Percentiles rank a stretch among this genome's conserved stretches.
These are phyloP conservation scores for Acanthamoeba culbertsoni DNA, from an alignment of 208 protist genomes.

Conservation along the genomic window DNA sequence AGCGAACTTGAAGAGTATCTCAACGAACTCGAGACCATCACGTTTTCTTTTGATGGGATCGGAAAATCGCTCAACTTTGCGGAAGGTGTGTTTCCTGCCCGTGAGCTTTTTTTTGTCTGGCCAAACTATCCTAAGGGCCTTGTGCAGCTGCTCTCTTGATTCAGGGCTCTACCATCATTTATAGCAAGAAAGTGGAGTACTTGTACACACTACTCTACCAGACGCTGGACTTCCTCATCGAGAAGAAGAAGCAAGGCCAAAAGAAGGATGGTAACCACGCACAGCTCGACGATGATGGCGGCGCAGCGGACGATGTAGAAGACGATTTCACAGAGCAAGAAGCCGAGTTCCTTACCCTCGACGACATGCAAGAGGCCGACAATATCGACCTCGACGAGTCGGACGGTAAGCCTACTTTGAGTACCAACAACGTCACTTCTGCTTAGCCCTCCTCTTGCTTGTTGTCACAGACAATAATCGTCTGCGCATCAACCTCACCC, in stretches of 20 bases:
- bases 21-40: constrained; percentile 73
- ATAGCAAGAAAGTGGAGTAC: constrained; percentile 85
- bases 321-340: constrained; percentile 58
- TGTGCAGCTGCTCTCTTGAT: constrained; percentile 81
- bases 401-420: not conserved
- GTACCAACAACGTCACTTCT: not conserved
- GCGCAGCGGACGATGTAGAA: constrained; percentile 44
- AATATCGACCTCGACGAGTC: constrained; percentile 65
- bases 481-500: not conserved
- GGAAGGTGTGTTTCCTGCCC: constrained; percentile 66
- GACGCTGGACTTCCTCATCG: constrained; percentile 74
- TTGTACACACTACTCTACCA: constrained; percentile 79
- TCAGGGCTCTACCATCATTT: constrained; percentile 80
- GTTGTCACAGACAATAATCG: not conserved
- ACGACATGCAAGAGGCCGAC: constrained; percentile 66
- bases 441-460: not conserved
- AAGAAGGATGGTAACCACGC: not conserved
- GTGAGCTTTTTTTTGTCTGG: not conserved
- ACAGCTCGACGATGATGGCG: constrained; percentile 29
- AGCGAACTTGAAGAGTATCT: constrained; percentile 83
- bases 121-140: not conserved
- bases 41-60: constrained; percentile 73
- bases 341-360: constrained; percentile 75
- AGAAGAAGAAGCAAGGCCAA: constrained; percentile 62
- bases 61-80: constrained; percentile 80